Base-by-base conservation (phyloP, 805 yeast species). In the Spathaspora gorwiae region DNA sequence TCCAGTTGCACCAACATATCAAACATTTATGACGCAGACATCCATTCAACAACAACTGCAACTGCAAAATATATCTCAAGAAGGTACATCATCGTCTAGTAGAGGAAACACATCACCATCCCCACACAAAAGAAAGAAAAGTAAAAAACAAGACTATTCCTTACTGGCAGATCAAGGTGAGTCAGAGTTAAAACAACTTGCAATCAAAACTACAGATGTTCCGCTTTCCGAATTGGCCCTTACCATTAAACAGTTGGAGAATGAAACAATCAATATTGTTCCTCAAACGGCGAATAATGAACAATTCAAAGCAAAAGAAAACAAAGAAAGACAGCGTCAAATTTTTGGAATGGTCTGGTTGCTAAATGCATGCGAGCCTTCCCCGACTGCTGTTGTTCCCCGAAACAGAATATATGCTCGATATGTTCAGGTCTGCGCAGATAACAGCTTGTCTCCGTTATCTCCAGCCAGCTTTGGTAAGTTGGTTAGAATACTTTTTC, bases 311-410 rank as follows among this genome's bases (percentile, higher is more conserved):
- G 39, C 37, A 4, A 47, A 45, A 27, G 58, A 52, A 29, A 49
- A 52, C 4, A 71, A 70, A 40, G 88, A 84, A 53, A 70, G 80
- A 46, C 84, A 80, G 55, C 75, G 83, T 43, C 97, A 88, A 61
- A 70, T 87, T 1, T 87, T 87, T 62, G 96, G 90, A 10, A 76
- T 88, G 78, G 78, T 85, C 2, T 87, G 95, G 87, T 69, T 90
- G 37, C 71, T 84, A 65, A 79, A 81, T 54, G 73, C 81, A 26
- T 88, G 89, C 82, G 54, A 80, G 76, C 44, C 60, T 2, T 57
- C 66, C 10, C 63, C 66, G 13, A 64, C 72, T 0, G 67, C 72
- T 4, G 76, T 72, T 10, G 68, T 70, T 3, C 75, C 77, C 2
- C 53, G 77, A 40, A 70, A 67, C 48, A 51, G 72, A 26, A 61